phyloP scores from a whole-genome alignment of 169 alveolate genomes.

The Plasmodium falciparum region DNA sequence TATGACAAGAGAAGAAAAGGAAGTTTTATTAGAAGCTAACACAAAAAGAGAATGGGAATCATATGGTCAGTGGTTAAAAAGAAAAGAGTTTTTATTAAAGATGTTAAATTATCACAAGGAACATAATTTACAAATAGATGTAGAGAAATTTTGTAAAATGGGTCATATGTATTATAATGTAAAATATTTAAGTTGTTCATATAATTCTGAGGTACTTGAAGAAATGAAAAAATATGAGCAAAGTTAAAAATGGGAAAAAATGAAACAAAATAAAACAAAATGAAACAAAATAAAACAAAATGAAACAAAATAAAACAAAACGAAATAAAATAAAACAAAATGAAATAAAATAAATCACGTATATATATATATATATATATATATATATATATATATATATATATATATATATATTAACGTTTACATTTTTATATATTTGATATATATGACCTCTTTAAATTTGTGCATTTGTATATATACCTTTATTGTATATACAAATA shows the following conservation, averaged over 20 bases:
- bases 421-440: not conserved
- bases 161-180: conserved; percentile 77
- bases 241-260: not conserved
- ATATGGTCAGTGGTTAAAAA: conserved; percentile 64
- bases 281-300: too few species aligned
- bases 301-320: not conserved
- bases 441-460: too few species aligned
- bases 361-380: not conserved
- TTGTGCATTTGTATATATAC: too few species aligned
- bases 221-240: conserved; percentile 52
- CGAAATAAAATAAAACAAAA: not conserved
- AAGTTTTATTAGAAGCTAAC: conserved; percentile 55
- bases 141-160: conserved; percentile 69
- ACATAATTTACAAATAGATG: conserved; percentile 49
- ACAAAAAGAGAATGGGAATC: conserved; percentile 73
- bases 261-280: too few species aligned
- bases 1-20: conserved; percentile 45
- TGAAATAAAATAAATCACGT: not conserved
- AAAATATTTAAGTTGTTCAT: conserved; percentile 60
- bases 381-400: conserved; percentile 1
- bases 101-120: conserved; percentile 68
- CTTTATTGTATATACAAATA: too few species aligned
- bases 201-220: conserved; percentile 23
- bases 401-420: not conserved
- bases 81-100: conserved; percentile 74